A percentile compares a stretch with the other conserved stretches of the same genome.
Conservation (phyloP, 129 eudicot species). For the Deinandra increscens region DNA sequence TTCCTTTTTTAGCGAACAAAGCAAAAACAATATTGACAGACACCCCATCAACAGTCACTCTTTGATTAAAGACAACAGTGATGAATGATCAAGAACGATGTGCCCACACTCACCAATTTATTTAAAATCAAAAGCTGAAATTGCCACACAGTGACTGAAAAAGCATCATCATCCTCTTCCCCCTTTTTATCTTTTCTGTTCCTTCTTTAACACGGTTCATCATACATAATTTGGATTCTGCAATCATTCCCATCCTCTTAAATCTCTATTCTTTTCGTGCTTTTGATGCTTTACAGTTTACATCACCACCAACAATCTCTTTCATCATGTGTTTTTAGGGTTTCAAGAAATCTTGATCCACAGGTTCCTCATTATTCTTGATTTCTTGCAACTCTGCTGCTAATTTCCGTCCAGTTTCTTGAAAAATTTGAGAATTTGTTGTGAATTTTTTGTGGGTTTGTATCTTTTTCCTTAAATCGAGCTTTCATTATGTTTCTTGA, state of each 20-base stretch:
- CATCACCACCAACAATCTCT: slow-evolving; percentile 8
- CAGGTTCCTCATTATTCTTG: not conserved
- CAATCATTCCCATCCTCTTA: slow-evolving; percentile 59
- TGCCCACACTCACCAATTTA: slow-evolving; percentile 22
- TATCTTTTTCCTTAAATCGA: not conserved
- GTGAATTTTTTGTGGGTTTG: slow-evolving; percentile 13
- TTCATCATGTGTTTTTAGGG: slow-evolving; percentile 24
- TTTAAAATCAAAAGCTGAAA: slow-evolving; percentile 46
- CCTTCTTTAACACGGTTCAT: slow-evolving; percentile 21
- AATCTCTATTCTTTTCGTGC: slow-evolving; percentile 42
- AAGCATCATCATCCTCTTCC: slow-evolving; percentile 38
- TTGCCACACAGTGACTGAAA: slow-evolving; percentile 37
- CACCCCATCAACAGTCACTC: slow-evolving; percentile 17
- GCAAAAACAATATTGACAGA: slow-evolving; percentile 29
- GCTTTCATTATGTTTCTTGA: slow-evolving; percentile 18
- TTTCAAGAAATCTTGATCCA: slow-evolving; percentile 25
- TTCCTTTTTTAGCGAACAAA: not conserved
- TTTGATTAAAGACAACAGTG: not conserved
- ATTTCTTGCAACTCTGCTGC: slow-evolving; percentile 7
- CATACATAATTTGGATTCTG: slow-evolving; percentile 17
- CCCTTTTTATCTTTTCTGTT: slow-evolving; percentile 34
- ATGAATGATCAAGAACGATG: not conserved
- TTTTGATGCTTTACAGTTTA: slow-evolving; percentile 69
- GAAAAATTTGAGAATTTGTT: slow-evolving; percentile 5
- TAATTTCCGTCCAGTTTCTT: not conserved